These are phyloP conservation scores for Taiozyma sp. DNA, from an alignment of 1,139 yeast genomes.

Conservation along the genomic window DNA sequence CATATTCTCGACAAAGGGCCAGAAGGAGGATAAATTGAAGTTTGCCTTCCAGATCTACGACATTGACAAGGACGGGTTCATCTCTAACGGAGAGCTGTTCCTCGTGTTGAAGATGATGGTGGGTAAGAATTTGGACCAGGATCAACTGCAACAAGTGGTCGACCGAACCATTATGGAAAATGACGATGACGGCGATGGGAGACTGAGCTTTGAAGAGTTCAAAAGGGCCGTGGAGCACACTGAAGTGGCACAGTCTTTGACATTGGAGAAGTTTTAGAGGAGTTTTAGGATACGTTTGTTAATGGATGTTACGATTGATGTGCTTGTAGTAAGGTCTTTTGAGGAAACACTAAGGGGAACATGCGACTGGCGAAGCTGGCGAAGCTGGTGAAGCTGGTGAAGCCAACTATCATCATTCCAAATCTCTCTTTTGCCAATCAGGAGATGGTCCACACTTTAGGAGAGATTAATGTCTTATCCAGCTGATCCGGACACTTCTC, in stretches of 20 bases:
- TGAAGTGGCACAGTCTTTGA: slow-evolving; percentile 56
- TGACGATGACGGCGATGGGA: slow-evolving; percentile 88
- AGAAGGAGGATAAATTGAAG: slow-evolving; percentile 74
- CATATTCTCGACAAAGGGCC: slow-evolving; percentile 87
- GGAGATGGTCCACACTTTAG: too few relatives aligned
- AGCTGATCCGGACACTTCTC: not conserved
- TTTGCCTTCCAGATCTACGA: slow-evolving; percentile 95
- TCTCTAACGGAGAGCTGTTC: slow-evolving; percentile 92
- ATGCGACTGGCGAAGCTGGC: too few relatives aligned
- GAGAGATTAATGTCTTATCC: too few relatives aligned
- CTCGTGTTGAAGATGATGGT: slow-evolving; percentile 96
- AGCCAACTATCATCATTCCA: too few relatives aligned
- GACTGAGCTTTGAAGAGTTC: slow-evolving; percentile 83
- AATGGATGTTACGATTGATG: not conserved
- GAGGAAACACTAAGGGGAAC: too few relatives aligned
- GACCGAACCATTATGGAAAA: slow-evolving; percentile 96
- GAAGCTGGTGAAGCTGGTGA: too few relatives aligned
- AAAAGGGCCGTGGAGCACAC: slow-evolving; percentile 67
- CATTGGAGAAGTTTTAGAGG: slow-evolving; percentile 29
- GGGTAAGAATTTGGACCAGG: slow-evolving; percentile 82
- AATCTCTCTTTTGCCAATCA: too few relatives aligned
- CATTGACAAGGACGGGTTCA: slow-evolving; percentile 91
- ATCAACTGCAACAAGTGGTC: slow-evolving; percentile 89
- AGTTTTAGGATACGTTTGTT: not conserved
- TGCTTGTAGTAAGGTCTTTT: not conserved